Base-by-base conservation (phyloP, 371 early-diverging fungal genomes). In the Phascolomyces articulosus region DNA sequence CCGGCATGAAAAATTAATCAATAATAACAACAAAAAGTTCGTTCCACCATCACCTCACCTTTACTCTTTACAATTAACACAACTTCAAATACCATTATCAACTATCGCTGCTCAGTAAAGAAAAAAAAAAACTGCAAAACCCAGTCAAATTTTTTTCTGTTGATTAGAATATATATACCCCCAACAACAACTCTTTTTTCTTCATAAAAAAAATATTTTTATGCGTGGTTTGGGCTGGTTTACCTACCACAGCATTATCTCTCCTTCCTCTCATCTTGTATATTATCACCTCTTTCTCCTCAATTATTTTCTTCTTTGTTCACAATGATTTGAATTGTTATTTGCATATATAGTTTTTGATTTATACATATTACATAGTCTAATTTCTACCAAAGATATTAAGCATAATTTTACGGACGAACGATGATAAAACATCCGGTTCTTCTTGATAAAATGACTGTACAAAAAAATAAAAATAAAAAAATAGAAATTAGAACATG, bases 371-470 rank as follows among this genome's bases (percentile, higher is more conserved):
- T 18, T 38, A 21, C 15, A 29, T 23, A 27, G 21, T 38, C 62
- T 81, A 85, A 62, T 85, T 81, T 70, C 71, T 83, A 55, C 82
- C 78, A 55, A 87, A 79, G 65, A 87, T 74, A 60, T 85, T 84
- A 55, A 74, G 83, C 74, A 85, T 84, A 44, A 85, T 72, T 54
- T 82, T 81, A 20, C 79, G 75, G 9, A 87, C 85, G 70, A 87
- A 85, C 11, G 83, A 78, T 2, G 87, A 87, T 9, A 87, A 69
- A 0, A 85, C 85, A 59, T 87, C 84, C 6, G 83, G 77, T 68
- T 87, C 87, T 58, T 81, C 84, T 65, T 87, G 87, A 74, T 87
- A 87, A 71, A 87, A 87, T 2, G 87, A 82, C 83, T 83, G 57
- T 49, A 18, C 13, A 55, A 23, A 53, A 51, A 65, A n/a, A 60